Evolutionary conservation across 768 basidiomycete species (phyloP), one percentile per base, ranked within the genome.

Genomic region (Artomyces pyxidatus): DNA sequence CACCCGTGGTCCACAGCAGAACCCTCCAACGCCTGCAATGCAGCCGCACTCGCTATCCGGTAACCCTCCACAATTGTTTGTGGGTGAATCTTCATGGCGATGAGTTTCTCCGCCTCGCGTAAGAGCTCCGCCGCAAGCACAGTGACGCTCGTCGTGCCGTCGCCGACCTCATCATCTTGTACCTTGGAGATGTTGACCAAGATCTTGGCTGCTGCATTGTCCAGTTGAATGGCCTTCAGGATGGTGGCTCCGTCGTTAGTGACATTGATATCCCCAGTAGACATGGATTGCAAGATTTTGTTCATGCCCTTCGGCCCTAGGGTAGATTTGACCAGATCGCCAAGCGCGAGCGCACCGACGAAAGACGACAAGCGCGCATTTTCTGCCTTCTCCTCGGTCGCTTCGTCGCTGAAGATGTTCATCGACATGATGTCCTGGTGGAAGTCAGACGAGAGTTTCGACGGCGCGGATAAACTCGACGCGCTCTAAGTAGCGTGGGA

Each of bases 281-380:
- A 89, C 1, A 68, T 81, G 1, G 91, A 94, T 67, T 94, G 95
- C 14, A 99, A 80, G 54, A 99, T 98, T 74, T 98, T 98, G 82
- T 97, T 98, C 95, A 98, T 99, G 48, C 96, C 96, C 68, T 99
- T 98, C 21, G 96, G 96, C 8, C 96, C 96, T 2, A 99, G 78
- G 7, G 96, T 99, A 1, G 93, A 95, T 71, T 98, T 98, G 61
- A 99, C 95, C 56, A 99, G 82, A 71, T 99, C 96, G 37, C 96
- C 96, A 28, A 99, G 77, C 0, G 96, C 96, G 58, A 96, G 81
- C 6, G 96, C 95, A 28, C 96, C 96, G 47, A 99, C 89, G 67
- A 99, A 99, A 3, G 92, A 95, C 3, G 93, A 93, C 57, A 99
- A 83, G 68, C 95, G 90, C 64, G 95, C 95, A 76, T 93, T 91